A percentile compares a stretch with the other conserved stretches of the same genome.
Conservation (phyloP, 306 rosid species). For the Senna siamea region DNA sequence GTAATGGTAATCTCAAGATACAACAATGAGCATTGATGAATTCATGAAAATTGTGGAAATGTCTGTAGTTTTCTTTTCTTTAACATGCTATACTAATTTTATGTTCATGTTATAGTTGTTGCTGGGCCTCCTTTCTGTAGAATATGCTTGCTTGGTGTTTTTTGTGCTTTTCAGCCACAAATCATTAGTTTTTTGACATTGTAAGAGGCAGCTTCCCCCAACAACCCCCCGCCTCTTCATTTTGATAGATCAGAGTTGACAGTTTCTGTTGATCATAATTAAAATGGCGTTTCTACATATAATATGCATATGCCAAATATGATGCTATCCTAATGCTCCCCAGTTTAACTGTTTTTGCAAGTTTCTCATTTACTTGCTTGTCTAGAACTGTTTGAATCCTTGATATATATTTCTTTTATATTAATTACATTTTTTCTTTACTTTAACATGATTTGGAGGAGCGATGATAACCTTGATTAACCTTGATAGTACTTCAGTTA, state of each 20-base stretch:
- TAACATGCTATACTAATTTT: conserved; percentile 4
- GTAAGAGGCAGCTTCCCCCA: no score
- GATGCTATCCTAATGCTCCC: conserved; percentile 8
- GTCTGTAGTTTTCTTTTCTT: conserved; percentile 10
- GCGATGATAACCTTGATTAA: conserved; percentile 31
- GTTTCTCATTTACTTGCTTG: conserved; percentile 14
- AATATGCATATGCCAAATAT: conserved; percentile 23
- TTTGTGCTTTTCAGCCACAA: conserved; percentile 2
- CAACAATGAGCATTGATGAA: not conserved
- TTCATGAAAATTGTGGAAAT: conserved; percentile 5
- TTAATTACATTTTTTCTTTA: not conserved
- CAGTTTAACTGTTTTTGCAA: conserved; percentile 15
- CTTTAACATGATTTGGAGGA: conserved; percentile 27
- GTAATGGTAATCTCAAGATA: conserved; percentile 16
- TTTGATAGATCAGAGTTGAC: conserved; percentile 2
- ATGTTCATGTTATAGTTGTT: not conserved
- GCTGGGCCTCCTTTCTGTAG: conserved; percentile 1
- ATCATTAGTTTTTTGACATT: no score
- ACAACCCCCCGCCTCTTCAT: no score
- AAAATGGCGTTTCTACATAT: conserved; percentile 17
- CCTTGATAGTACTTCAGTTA: conserved; percentile 80
- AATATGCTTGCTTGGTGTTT: conserved; percentile 25
- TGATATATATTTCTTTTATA: not conserved
- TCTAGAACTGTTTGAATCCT: conserved; percentile 1
- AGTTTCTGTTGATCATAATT: conserved; percentile 17